Base-by-base conservation (phyloP, 805 yeast species). In the Kodamaea restingae region DNA sequence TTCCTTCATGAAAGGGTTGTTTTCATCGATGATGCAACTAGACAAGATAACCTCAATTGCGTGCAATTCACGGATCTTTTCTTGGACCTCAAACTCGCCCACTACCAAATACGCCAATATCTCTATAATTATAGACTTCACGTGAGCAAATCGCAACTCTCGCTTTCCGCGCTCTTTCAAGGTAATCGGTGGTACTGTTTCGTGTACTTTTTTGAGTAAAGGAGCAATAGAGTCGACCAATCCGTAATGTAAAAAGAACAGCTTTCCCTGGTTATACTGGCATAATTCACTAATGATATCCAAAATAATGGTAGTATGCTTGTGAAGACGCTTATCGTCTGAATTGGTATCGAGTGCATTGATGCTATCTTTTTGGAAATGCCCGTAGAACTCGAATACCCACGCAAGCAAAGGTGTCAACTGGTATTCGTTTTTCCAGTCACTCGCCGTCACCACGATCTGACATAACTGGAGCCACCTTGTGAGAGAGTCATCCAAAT, bases 1-100 rank as follows among this genome's bases (percentile, higher is more conserved):
- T 54, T 91, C 98, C 47, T 87, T 83, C 41, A 85, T 81, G 50
- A 73, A 91, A 0, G 97, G 98, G 56, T 93, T 95, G 55, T 85
- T 79, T 32, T 80, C 81, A 57, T 91, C 98, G 37, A 93, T 80
- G 28, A 84, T 76, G 63, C 97, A 90, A 46, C 81, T 83, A 6
- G 90, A 83, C 17, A 91, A 64, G 0, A 90, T 70, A 14, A 86
- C 60, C 38, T 80, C 86, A 10, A 91, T 57, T 0, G 88, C 95
- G 33, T 83, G 85, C 1, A 67, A 48, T 20, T 73, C 73, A 34
- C 97, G 65, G 25, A 85, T 65, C 31, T 61, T 55, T 41, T 90
- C 91, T 55, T 91, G 96, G 4, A 78, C 73, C 4, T 65, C 65
- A 32, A 58, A 63, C 33, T 79, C 72, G 0, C 72, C 64, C 46